Evolutionary conservation across 768 basidiomycete species (phyloP).

Genomic region (Rhizopogon vesiculosus): DNA sequence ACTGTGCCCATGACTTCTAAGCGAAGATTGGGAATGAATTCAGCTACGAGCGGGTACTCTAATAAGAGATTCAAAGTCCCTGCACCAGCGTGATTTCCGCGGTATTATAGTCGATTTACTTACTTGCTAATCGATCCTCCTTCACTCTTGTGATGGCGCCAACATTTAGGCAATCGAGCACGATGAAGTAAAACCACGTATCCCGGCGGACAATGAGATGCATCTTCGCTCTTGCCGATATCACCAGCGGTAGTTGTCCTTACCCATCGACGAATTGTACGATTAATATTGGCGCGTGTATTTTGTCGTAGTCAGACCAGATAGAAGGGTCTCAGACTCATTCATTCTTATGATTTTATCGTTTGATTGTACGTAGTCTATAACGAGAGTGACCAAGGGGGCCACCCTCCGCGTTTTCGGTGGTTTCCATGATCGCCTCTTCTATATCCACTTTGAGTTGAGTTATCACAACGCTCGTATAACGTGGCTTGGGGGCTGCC

Average conservation of each 20-base stretch:
- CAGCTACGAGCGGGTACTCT: slow-evolving; percentile 41
- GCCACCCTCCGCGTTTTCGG: neutral
- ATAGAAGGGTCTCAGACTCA: neutral
- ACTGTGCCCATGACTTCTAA: slow-evolving; percentile 32
- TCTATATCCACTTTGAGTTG: neutral
- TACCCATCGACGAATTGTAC: neutral
- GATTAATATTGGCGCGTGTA: neutral
- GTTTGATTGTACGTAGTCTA: too few relatives aligned
- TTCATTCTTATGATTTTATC: neutral
- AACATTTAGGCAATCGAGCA: neutral
- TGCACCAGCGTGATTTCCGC: neutral
- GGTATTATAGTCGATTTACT: neutral
- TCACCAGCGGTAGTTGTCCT: neutral
- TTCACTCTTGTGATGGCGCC: neutral
- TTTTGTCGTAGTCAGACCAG: neutral
- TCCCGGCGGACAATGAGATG: neutral
- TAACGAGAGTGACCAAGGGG: too few relatives aligned
- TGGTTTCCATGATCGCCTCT: neutral
- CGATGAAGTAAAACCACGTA: neutral
- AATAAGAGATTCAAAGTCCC: slow-evolving; percentile 74
- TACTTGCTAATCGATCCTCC: neutral
- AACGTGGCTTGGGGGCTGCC: neutral
- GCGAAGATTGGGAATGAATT: slow-evolving; percentile 61
- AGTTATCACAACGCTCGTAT: neutral
- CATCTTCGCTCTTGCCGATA: neutral